A percentile compares a stretch with the other conserved stretches of the same genome.
These are phyloP conservation scores for Spongiforma sp. DNA, from an alignment of 1,284 basidiomycete genomes.

Conservation along the genomic window DNA sequence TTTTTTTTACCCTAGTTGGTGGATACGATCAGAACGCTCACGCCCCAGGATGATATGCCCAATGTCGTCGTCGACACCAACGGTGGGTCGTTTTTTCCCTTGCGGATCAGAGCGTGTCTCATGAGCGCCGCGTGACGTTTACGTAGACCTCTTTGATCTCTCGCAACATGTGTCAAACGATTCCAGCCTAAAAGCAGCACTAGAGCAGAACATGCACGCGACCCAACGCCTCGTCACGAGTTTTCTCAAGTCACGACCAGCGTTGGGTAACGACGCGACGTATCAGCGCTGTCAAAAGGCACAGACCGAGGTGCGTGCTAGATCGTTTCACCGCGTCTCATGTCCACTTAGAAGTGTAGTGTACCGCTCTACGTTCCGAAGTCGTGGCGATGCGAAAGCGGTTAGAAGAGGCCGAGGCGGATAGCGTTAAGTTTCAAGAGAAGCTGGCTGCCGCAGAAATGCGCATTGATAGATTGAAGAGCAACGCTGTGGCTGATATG, in stretches of 20 bases:
- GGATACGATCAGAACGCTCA: conserved; percentile 68
- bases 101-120: background rate
- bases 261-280: conserved; percentile 31
- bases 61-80: conserved; percentile 47
- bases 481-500: conserved; percentile 58
- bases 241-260: conserved; percentile 54
- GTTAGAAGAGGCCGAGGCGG: conserved; percentile 58
- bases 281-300: conserved; percentile 55
- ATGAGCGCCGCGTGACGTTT: background rate
- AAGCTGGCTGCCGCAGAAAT: conserved; percentile 71
- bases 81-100: conserved; percentile 40
- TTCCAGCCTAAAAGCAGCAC: conserved; percentile 50
- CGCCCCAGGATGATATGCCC: conserved; percentile 58
- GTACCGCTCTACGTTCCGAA: conserved; percentile 62
- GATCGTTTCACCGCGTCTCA: conserved; percentile 6
- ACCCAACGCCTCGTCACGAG: conserved; percentile 65
- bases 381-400: conserved; percentile 61
- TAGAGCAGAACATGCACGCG: conserved; percentile 61
- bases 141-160: conserved; percentile 54
- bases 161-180: conserved; percentile 57
- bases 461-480: conserved; percentile 74
- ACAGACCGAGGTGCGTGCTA: conserved; percentile 60
- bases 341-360: conserved; percentile 44
- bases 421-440: conserved; percentile 59
- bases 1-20: conserved; percentile 56